A percentile compares a stretch with the other conserved stretches of the same genome.
Conservation (phyloP, 2,329 filamentous ascomycete species). For the Alternaria incomplexa region DNA sequence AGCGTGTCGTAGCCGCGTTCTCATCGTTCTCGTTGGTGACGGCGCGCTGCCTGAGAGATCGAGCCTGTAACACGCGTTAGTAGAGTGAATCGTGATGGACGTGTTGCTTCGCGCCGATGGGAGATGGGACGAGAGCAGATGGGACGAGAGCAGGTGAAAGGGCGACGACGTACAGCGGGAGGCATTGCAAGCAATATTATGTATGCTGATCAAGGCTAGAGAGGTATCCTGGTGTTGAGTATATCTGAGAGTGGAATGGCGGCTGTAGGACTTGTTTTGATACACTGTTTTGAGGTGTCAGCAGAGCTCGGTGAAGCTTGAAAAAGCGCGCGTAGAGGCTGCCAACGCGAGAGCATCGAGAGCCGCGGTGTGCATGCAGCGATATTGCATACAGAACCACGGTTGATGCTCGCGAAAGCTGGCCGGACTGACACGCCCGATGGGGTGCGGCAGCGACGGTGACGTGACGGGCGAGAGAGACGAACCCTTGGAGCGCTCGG, state of each 20-base stretch:
- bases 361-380: conserved; percentile 23
- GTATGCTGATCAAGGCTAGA: conserved; percentile 45
- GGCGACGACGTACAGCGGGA: conserved; percentile 57
- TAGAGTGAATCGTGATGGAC: conserved; percentile 15
- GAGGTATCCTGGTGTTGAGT: conserved; percentile 28
- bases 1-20: conserved; percentile 76
- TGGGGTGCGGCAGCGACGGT: conserved; percentile 40
- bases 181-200: conserved; percentile 59
- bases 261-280: conserved; percentile 45
- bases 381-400: conserved; percentile 30
- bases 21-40: conserved; percentile 95
- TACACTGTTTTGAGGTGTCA: conserved; percentile 42
- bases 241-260: conserved; percentile 33
- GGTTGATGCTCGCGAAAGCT: conserved; percentile 35
- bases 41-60: conserved; percentile 74
- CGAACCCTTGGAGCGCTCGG: conserved; percentile 37
- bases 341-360: conserved; percentile 31
- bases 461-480: conserved; percentile 39
- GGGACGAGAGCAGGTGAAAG: conserved; percentile 7
- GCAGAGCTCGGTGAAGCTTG: conserved; percentile 24
- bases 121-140: conserved; percentile 12
- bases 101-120: conserved; percentile 13
- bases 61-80: conserved; percentile 64
- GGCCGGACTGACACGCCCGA: conserved; percentile 41
- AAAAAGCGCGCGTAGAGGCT: conserved; percentile 24